A percentile compares a stretch with the other conserved stretches of the same genome.
These are phyloP conservation scores for Porphyrellus cyaneotinctus DNA, from an alignment of 768 basidiomycete species.

Conservation along the genomic window DNA sequence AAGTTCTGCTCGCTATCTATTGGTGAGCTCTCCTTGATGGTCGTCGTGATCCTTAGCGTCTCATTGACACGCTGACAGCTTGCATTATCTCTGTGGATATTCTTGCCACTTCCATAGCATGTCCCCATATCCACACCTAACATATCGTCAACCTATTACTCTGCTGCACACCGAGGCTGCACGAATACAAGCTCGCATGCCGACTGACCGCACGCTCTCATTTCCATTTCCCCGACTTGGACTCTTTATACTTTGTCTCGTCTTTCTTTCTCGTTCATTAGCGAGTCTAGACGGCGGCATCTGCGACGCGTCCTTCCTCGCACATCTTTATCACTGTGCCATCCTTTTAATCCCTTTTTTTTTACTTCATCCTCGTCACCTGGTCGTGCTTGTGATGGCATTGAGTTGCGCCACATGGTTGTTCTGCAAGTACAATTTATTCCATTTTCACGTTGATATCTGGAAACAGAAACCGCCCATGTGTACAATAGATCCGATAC, in stretches of 20 bases:
- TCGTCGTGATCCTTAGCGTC: not conserved
- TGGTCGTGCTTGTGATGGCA: not conserved
- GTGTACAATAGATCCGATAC: not conserved
- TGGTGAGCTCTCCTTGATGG: slow-evolving; percentile 9
- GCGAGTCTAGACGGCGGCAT: not conserved
- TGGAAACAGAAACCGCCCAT: not conserved
- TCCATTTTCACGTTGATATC: not conserved
- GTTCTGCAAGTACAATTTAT: not conserved
- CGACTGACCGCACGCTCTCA: not conserved
- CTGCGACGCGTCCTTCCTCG: not conserved
- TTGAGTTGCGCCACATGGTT: not conserved
- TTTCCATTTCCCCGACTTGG: not conserved
- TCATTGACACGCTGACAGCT: slow-evolving; percentile 12
- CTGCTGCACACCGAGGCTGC: not conserved
- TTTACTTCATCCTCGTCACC: not conserved
- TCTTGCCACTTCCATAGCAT: slow-evolving; percentile 24
- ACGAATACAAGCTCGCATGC: not conserved
- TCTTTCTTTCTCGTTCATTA: not conserved
- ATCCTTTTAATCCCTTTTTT: not conserved
- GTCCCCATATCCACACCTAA: slow-evolving; percentile 13
- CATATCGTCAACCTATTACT: slow-evolving; percentile 30
- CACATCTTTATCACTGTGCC: not conserved
- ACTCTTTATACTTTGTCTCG: not conserved
- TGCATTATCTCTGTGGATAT: slow-evolving; percentile 32
- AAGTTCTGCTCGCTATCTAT: slow-evolving; percentile 26